Conservation (phyloP, 352 stramenopile genomes). For the Thalassiosira exigua region DNA sequence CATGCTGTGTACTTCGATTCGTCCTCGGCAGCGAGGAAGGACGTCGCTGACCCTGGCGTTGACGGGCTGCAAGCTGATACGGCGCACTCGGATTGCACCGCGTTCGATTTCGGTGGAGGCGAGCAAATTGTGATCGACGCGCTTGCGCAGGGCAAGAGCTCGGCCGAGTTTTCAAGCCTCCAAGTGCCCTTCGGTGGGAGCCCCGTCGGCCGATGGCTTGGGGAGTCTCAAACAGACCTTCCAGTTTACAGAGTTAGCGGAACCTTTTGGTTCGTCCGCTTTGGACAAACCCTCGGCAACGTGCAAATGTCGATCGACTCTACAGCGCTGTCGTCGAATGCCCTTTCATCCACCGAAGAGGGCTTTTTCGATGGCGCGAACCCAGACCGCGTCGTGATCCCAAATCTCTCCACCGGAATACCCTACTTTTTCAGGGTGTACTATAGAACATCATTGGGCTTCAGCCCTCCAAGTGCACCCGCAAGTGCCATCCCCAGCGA, state of each 20-base stretch:
- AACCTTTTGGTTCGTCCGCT: slow-evolving; percentile 73
- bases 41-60: slow-evolving; percentile 42
- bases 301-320: slow-evolving; percentile 50
- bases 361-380: slow-evolving; percentile 62
- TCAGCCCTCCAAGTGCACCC: slow-evolving; percentile 52
- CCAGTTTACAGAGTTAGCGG: slow-evolving; percentile 76
- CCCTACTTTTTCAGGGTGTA: slow-evolving; percentile 77
- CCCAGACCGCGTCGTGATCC: slow-evolving; percentile 61
- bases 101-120: slow-evolving; percentile 48
- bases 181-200: slow-evolving; percentile 50
- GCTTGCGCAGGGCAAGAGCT: slow-evolving; percentile 34
- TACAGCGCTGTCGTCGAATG: slow-evolving; percentile 32
- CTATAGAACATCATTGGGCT: slow-evolving; percentile 68
- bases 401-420: slow-evolving; percentile 78
- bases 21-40: slow-evolving; percentile 32
- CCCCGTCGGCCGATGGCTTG: slow-evolving; percentile 48
- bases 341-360: slow-evolving; percentile 30
- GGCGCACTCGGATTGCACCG: slow-evolving; percentile 45
- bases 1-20: slow-evolving; percentile 82
- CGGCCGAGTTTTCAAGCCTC: slow-evolving; percentile 38
- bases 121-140: slow-evolving; percentile 47
- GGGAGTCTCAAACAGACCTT: slow-evolving; percentile 47
- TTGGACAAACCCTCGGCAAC: slow-evolving; percentile 79
- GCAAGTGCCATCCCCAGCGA: slow-evolving; percentile 57
- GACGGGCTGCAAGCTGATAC: slow-evolving; percentile 46